Evolutionary conservation across 2,329 filamentous ascomycete species (phyloP), one percentile per base, ranked within the genome.

Genomic region (Dactylellina parvicollis): DNA sequence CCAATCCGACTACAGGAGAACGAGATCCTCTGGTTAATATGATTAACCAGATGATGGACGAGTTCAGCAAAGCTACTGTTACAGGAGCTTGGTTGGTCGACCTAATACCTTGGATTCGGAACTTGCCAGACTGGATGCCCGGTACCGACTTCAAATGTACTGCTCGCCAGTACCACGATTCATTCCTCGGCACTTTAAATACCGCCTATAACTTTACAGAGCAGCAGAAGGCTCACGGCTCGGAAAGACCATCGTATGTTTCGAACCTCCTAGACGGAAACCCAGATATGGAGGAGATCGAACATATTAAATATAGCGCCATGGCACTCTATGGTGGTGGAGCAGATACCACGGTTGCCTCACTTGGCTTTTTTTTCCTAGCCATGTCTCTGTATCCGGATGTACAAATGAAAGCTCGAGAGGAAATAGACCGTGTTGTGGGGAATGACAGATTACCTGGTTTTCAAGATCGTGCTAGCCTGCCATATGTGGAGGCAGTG

Each of bases 341-440:
- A 4, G 80, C 79, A 28, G 83, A 84, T 71, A 85, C 81, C 3
- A 81, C 82, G 0, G 78, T 82, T n/a, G 78, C 81, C 72, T 77
- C 77, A 7, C 56, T 81, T n/a, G 79, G 79, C 62, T 77, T 78
- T 44, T 78, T 79, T 47, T 70, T 79, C 55, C 78, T 79, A 76
- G 80, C 80, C 7, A 81, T 86, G 84, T 81, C 81, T 22, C 79
- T 85, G 74, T 82, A 86, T 75, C 85, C 85, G 0, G 82, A 84
- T 75, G 86, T 85, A 82, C 83, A 86, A 76, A 79, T 77, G 62
- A 84, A 83, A 76, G 83, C 84, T 3, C 85, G 88, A 77, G 84
- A 83, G 47, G 86, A 88, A 78, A 82, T 88, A 12, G 86, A 88
- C 75, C 79, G 81, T 7, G 84, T 87, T 0, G 84, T 87, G 1